Evolutionary conservation across 208 protist genomes (phyloP), one percentile per base, ranked within the genome.

Genomic region (Endotrypanum monterogeii): DNA sequence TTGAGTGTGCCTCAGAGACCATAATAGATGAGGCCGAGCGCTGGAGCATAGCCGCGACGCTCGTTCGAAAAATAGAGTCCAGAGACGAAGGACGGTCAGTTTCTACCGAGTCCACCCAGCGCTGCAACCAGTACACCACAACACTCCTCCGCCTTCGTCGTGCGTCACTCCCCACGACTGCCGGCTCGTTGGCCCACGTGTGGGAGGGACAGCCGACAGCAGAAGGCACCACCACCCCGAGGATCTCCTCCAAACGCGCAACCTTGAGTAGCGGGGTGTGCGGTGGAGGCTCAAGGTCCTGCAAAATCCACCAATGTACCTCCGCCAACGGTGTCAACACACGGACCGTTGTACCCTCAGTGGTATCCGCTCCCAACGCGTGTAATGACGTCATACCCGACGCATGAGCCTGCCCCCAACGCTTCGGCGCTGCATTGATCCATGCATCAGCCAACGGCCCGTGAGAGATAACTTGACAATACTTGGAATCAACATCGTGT

Each of bases 271-370:
- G 32, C 32, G 14, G 39, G 37, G 18, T 20, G 55, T 44, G 1
- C 18, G 28, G 8, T 41, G 28, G 14, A 48, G 30, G 44, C 32
- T 28, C 35, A 23, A 32, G 16, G 28, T 65, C 62, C 20, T 60
- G 54, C n/a, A 50, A n/a, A 28, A 77, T 4, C 75, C 75, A 79
- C 75, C 75, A 79, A 37, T 74, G 35, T n/a, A 80, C 70, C 56
- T 80, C 76, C 32, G 60, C 76, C 32, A 74, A 50, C 3, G 76
- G 63, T 37, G 54, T 70, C 46, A 80, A 18, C 32, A 80, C 62
- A 30, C 41, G 61, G 12, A 80, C 20, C 18, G 57, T 14, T 11
- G 28, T 12, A n/a, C 63, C 6, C 14, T 65, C 60, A 30, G 60
- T 4, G 14, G 32, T 2, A 23, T 14, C 37, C 1, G 35, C 28